These are phyloP conservation scores for Diaporthe citri DNA, from an alignment of 2,329 filamentous ascomycete genomes.

Conservation along the genomic window DNA sequence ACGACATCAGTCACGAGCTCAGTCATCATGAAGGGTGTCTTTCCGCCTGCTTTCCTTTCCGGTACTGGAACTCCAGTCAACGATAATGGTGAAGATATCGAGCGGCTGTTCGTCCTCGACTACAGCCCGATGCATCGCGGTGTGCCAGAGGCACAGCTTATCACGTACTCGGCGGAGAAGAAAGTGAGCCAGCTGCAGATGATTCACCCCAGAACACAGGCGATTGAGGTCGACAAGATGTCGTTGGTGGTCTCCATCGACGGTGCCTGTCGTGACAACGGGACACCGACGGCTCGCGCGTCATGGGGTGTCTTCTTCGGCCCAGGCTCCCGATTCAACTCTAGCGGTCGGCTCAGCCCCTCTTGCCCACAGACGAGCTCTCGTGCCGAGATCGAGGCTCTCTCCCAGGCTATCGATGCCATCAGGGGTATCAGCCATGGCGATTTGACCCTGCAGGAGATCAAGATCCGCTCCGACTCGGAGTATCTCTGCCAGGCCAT, in stretches of 20 bases:
- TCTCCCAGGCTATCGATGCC: conserved; percentile 38
- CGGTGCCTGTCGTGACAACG: conserved; percentile 45
- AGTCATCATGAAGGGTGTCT: conserved; percentile 4
- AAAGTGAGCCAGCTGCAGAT: conserved; percentile 12
- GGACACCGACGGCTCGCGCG: conserved; percentile 41
- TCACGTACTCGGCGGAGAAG: not conserved
- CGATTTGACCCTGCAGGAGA: conserved; percentile 17
- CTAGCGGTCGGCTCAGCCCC: conserved; percentile 14
- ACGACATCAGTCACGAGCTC: not conserved
- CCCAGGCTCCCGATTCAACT: conserved; percentile 43
- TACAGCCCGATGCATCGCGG: not conserved
- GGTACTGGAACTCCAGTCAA: not conserved
- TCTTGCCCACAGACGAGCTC: conserved; percentile 39
- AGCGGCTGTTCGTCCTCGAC: conserved; percentile 23
- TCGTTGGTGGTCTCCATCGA: conserved; percentile 44
- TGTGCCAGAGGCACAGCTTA: conserved; percentile 3
- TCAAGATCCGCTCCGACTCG: conserved; percentile 41
- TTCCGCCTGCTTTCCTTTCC: not conserved
- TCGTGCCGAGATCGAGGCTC: conserved; percentile 44
- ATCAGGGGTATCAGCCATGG: conserved; percentile 10
- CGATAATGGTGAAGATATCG: not conserved
- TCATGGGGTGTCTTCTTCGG: conserved; percentile 47
- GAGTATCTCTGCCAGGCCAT: conserved; percentile 41
- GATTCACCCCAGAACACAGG: not conserved
- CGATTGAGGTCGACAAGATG: conserved; percentile 2